Conservation (phyloP, 495 filamentous ascomycete species). For the Articulospora tetracladia region DNA sequence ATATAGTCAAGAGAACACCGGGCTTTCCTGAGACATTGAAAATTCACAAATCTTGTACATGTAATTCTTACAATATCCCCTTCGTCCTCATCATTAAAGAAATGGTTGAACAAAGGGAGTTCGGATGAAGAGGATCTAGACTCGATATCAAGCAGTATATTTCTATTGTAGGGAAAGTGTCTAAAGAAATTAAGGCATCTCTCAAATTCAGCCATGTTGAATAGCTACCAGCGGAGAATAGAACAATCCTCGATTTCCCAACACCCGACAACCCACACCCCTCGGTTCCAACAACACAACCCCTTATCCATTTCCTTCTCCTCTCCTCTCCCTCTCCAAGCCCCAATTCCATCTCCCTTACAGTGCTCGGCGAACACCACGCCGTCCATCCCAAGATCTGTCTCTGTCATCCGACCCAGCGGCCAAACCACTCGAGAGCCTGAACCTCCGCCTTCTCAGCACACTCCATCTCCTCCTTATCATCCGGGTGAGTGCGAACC, state of each 20-base stretch:
- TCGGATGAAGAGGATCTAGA: too few relatives aligned
- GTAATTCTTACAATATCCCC: too few relatives aligned
- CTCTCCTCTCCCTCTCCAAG: background rate
- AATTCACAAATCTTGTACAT: too few relatives aligned
- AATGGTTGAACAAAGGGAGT: too few relatives aligned
- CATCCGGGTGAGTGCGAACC: constrained; percentile 40
- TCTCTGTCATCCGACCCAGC: background rate
- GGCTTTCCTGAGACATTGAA: background rate
- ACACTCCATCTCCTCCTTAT: constrained; percentile 39
- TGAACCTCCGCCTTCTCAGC: constrained; percentile 45
- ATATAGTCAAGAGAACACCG: background rate
- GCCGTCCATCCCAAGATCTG: too few relatives aligned
- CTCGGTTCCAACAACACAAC: background rate
- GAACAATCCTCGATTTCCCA: background rate
- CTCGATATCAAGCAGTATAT: background rate
- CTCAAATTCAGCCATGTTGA: background rate
- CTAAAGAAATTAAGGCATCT: background rate
- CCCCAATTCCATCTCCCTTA: background rate
- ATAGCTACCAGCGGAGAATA: background rate
- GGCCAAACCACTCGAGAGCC: constrained; percentile 48
- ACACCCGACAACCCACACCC: background rate
- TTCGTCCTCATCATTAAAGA: too few relatives aligned
- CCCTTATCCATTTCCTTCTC: background rate
- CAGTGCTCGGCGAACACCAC: too few relatives aligned
- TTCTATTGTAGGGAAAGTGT: background rate